Base-by-base conservation (phyloP, 306 rosid genomes). In the Canavalia gladiata region DNA sequence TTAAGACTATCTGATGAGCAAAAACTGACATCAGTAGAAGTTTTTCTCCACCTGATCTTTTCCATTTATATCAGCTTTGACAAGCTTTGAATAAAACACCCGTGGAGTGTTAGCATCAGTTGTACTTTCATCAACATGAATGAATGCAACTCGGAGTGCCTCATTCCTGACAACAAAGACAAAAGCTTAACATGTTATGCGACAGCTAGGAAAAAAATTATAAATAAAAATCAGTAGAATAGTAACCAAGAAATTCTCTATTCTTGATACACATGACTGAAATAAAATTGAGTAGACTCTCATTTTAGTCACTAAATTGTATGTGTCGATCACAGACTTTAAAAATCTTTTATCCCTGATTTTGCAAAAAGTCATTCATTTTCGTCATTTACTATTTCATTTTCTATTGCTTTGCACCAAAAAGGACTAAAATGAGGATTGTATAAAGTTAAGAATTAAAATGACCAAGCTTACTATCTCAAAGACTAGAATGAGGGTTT, bases 81-180 rank as follows among this genome's bases (percentile, higher is more conserved):
- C 97, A 85, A 95, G 99, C 93, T 93, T 95, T 62, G 99, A 95
- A 87, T 88, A 91, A 78, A 88, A 93, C 75, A 89, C 91, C 72
- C 75, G 88, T 30, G 82, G 31, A 47, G 79, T 81, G 62, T 41
- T 80, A 71, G 90, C 94, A n/a, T 89, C 97, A 72, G 71, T 42
- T 63, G 84, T 75, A 74, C 62, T 82, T 78, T 95, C 99, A 84
- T 95, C 98, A 28, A 72, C 86, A 67, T 95, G 99, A 76, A 95
- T 95, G 87, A 93, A 95, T 68, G 99, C 99, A 86, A 95, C 99
- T 62, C 99, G 97, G 72, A 95, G 98, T 82, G 94, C 98, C 83
- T 95, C 99, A 86, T 95, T 95, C 88, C 99, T 95, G 83, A 77
- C 31, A 58, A 47, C 52, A 66, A 43, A 60, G 31, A 76, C 12